Conservation (phyloP, 2,329 filamentous ascomycete genomes). For the Sphaerostilbella broomeana region DNA sequence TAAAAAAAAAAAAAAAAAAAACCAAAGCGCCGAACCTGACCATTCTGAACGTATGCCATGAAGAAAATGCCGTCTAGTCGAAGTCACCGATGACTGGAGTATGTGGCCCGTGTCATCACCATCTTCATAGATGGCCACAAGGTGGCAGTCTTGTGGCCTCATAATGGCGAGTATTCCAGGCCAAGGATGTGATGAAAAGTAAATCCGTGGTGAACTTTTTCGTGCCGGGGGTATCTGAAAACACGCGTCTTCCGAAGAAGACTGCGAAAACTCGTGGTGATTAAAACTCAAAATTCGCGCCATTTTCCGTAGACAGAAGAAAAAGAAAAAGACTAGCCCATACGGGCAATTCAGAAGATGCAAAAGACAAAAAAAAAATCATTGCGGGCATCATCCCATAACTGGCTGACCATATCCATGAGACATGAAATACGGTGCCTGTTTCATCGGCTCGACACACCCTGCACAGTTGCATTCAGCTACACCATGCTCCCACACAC, state of each 20-base stretch:
- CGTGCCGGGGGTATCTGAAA: conserved; percentile 36
- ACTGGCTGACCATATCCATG: conserved; percentile 49
- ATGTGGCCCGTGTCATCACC: conserved; percentile 2
- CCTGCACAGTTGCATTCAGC: conserved; percentile 44
- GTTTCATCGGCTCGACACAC: conserved; percentile 41
- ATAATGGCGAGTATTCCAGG: no score
- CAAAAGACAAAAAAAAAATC: conserved; percentile 19
- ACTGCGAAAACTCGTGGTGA: conserved; percentile 28
- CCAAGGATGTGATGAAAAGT: conserved; percentile 20
- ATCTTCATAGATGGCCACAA: conserved; percentile 1
- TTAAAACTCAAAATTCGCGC: conserved; percentile 20
- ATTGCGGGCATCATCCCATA: conserved; percentile 37
- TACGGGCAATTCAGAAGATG: conserved; percentile 1
- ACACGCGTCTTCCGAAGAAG: conserved; percentile 26
- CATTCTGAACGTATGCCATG: conserved; percentile 30
- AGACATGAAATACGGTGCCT: conserved; percentile 41
- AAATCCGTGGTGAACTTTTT: conserved; percentile 28
- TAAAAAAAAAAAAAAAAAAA: conserved; percentile 10
- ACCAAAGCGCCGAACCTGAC: conserved; percentile 25
- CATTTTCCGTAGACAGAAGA: conserved; percentile 11
- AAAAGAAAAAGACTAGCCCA: conserved; percentile 6
- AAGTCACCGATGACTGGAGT: conserved; percentile 6
- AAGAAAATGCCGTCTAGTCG: conserved; percentile 10
- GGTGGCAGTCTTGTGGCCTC: no score
- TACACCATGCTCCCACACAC: conserved; percentile 45